Base-by-base conservation (phyloP, 192 early-diverging fungal species). In the Linderina pennispora region DNA sequence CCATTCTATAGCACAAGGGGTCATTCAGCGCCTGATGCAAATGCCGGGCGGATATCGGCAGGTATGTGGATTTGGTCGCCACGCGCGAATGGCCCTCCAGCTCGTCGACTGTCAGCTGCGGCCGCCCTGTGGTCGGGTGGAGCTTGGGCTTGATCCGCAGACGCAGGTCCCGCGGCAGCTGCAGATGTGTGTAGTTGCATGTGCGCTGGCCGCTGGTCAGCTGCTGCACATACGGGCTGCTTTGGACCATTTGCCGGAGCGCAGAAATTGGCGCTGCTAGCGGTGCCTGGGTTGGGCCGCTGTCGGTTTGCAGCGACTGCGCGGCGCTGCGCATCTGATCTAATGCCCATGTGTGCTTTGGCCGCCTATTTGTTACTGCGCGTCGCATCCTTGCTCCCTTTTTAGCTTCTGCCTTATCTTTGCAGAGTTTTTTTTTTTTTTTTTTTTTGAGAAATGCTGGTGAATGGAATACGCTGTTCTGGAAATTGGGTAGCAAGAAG, bases 211-310 rank as follows among this genome's bases (percentile, higher is more conserved):
- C 66, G 47, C 66, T 58, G 3, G 36, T 48, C 18, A 62, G 4
- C 19, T 70, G 66, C 35, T 58, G 55, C 0, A 58, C 45, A 41
- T 41, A 54, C 0, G 47, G 36, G 36, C 55, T 70, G 66, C 59
- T 51, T 26, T 62, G 59, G 5, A 23, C 48, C 4, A 46, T 48
- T 26, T 58, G 51, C 5, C 63, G 55, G 10, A 66, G 32, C 8
- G 36, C 26, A 1, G 28, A 45, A 0, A 40, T 28, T 2, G 11
- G 22, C 0, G 55, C 38, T 1, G 24, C 25, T 0, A 47, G 17
- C 1, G 23, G 43, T 4, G 16, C 33, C 18, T 14, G 15, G 4
- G 54, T 37, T 16, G 55, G 55, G 11, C 17, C 45, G 15, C 36
- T 45, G n/a, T 38, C 41, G 0, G 55, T 48, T 24, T 45, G 26